Evolutionary conservation across 148 eudicot species (phyloP).

Genomic region (Nepenthes gracilis): DNA sequence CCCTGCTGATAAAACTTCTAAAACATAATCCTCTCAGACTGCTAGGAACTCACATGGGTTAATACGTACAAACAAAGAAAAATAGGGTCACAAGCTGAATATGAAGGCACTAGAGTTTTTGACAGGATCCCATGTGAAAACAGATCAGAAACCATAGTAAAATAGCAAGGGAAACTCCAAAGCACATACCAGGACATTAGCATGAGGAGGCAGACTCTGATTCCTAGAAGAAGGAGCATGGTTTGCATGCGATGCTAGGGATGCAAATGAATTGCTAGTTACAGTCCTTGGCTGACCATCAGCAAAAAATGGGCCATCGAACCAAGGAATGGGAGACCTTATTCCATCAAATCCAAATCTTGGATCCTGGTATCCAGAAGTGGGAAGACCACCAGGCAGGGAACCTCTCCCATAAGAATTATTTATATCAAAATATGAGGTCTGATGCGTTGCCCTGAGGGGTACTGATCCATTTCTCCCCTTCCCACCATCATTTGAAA

Average conservation of each 20-base stretch:
- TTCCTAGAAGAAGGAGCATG: slow-evolving; percentile 23
- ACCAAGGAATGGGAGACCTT: slow-evolving; percentile 49
- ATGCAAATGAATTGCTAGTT: slow-evolving; percentile 16
- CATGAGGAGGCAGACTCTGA: slow-evolving; percentile 38
- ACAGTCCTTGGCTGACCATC: slow-evolving; percentile 33
- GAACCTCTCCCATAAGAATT: slow-evolving; percentile 29
- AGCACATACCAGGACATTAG: slow-evolving; percentile 32
- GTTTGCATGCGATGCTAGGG: slow-evolving; percentile 20
- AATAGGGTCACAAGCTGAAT: too few species aligned
- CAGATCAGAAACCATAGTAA: too few species aligned
- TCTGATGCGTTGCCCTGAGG: slow-evolving; percentile 20
- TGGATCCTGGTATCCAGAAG: slow-evolving; percentile 48
- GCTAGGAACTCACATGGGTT: too few species aligned
- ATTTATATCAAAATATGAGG: slow-evolving; percentile 22
- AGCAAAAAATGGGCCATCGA: slow-evolving; percentile 26
- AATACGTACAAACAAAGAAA: too few species aligned
- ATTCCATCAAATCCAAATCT: slow-evolving; percentile 41
- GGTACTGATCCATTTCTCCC: slow-evolving; percentile 27
- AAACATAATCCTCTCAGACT: too few species aligned
- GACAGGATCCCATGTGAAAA: too few species aligned
- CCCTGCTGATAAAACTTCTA: too few species aligned
- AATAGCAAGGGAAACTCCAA: too few species aligned
- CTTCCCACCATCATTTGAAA: slow-evolving; percentile 24
- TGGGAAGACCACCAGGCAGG: slow-evolving; percentile 23
- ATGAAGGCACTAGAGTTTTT: too few species aligned